Evolutionary conservation across 192 early-diverging fungal species (phyloP).

Genomic region (Dissophora ornata): DNA sequence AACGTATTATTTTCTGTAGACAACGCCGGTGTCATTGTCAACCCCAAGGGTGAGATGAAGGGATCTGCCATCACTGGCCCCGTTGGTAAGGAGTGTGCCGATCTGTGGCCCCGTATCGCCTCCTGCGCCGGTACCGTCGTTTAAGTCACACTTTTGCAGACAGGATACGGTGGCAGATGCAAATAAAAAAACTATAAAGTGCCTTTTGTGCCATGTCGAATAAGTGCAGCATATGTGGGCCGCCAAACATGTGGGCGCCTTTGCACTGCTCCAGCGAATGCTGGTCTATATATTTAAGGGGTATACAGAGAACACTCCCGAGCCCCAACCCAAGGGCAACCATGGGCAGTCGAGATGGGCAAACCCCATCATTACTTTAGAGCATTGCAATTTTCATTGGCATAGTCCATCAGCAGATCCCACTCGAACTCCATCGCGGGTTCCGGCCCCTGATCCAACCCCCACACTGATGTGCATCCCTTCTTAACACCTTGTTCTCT

Average conservation of each 20-base stretch:
- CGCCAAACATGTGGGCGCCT: too few species aligned
- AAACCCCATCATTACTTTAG: too few species aligned
- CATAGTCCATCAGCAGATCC: background rate
- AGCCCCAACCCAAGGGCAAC: too few species aligned
- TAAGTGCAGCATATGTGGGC: too few species aligned
- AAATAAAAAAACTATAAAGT: constrained; percentile 14
- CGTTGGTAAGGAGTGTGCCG: constrained; percentile 99
- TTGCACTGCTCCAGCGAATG: too few species aligned
- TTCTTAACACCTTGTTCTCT: background rate
- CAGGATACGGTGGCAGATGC: background rate
- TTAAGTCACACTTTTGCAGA: constrained; percentile 10
- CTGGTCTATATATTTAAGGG: too few species aligned
- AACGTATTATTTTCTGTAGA: constrained; percentile 61
- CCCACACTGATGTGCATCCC: constrained; percentile 1
- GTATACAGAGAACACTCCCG: too few species aligned
- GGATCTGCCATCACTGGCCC: constrained; percentile 99
- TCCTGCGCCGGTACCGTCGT: constrained; percentile 45
- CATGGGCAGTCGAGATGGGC: too few species aligned
- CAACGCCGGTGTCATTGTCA: constrained; percentile 99
- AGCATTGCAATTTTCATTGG: background rate
- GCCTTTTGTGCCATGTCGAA: too few species aligned
- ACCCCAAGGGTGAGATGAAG: constrained; percentile 99
- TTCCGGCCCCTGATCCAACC: constrained; percentile 4
- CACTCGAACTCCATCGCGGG: constrained; percentile 9
- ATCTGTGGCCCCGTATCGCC: constrained; percentile 97